phyloP scores from a whole-genome alignment of 805 yeast genomes.

The Candida rishiriensis region DNA sequence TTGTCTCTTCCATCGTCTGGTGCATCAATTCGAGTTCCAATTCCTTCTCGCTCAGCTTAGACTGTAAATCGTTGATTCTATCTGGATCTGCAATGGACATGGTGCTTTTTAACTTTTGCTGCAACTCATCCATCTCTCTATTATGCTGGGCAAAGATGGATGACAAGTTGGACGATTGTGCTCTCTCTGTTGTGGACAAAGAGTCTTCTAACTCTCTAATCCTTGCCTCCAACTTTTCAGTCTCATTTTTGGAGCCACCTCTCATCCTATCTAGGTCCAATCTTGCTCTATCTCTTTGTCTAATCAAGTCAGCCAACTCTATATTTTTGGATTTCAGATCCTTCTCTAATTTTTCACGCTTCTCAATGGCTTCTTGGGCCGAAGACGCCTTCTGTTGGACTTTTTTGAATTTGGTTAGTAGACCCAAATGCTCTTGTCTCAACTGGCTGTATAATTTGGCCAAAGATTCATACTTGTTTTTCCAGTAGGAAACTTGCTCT shows the following conservation, averaged over 20 bases:
- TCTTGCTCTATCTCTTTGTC: constrained; percentile 86
- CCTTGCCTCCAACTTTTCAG: constrained; percentile 61
- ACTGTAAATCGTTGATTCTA: constrained; percentile 33
- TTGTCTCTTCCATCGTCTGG: constrained; percentile 73
- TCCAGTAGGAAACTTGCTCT: constrained; percentile 76
- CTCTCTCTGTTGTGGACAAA: constrained; percentile 54
- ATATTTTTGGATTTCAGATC: constrained; percentile 82
- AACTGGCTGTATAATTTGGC: constrained; percentile 88
- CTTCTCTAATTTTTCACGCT: constrained; percentile 74
- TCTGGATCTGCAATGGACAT: constrained; percentile 22
- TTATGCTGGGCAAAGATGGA: constrained; percentile 58
- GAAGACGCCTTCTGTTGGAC: constrained; percentile 80
- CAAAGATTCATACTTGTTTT: constrained; percentile 79
- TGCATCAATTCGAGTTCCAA: constrained; percentile 75
- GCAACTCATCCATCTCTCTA: constrained; percentile 53
- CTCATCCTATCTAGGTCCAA: constrained; percentile 69
- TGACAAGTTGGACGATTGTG: constrained; percentile 59
- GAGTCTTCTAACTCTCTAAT: constrained; percentile 56
- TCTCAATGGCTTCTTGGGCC: constrained; percentile 86
- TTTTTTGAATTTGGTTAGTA: constrained; percentile 73
- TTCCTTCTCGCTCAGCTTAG: constrained; percentile 58
- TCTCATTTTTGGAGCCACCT: constrained; percentile 60
- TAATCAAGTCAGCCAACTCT: constrained; percentile 81
- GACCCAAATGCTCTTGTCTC: constrained; percentile 83
- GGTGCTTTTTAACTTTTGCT: constrained; percentile 31